Base-by-base conservation (phyloP, 163 green algal species). In the Scenedesmus sp. region DNA sequence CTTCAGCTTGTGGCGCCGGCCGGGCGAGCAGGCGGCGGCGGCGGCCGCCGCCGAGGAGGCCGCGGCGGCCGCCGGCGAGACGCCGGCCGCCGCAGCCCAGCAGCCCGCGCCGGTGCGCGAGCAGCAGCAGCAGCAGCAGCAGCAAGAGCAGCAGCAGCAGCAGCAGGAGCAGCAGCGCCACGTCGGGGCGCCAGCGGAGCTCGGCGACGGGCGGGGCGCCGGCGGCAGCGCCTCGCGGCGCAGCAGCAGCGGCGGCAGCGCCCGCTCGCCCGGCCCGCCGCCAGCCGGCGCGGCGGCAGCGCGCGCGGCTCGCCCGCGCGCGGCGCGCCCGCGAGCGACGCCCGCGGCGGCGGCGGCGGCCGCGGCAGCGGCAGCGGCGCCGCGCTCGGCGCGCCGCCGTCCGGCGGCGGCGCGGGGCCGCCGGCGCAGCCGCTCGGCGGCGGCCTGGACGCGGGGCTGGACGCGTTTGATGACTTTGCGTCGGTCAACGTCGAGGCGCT, bases 401-500 rank as follows among this genome's bases (percentile, higher is more conserved):
- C 1, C 22, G 45, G 4, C 11, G 42, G 54, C 22, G 18, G 22
- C 22, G 29, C n/a, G n/a, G n/a, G n/a, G n/a, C n/a, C n/a, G n/a
- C n/a, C n/a, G n/a, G n/a, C n/a, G n/a, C n/a, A n/a, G n/a, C n/a
- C n/a, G n/a, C n/a, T n/a, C n/a, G n/a, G n/a, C n/a, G n/a, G n/a
- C 11, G 14, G 60, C 66, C 50, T 10, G 50, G 34, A 31, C 2
- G 66, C 26, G 31, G 63, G 31, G 10, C 34, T 29, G 28, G 69
- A 39, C 34, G 69, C 53, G 10, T 77, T 77, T 58, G 69, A 53
- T 14, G 69, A 77, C 36, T 77, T 77, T 58, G 47, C 42, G 11
- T 42, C 54, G 22, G 69, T 77, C n/a, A 77, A 77, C 48, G 69
- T 77, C 0, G 29, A 15, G n/a, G 69, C 69, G 34, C 20, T 77